A percentile compares a stretch with the other conserved stretches of the same genome.
Conservation (phyloP, 2,329 filamentous ascomycete genomes). For the Rutstroemia sp. region DNA sequence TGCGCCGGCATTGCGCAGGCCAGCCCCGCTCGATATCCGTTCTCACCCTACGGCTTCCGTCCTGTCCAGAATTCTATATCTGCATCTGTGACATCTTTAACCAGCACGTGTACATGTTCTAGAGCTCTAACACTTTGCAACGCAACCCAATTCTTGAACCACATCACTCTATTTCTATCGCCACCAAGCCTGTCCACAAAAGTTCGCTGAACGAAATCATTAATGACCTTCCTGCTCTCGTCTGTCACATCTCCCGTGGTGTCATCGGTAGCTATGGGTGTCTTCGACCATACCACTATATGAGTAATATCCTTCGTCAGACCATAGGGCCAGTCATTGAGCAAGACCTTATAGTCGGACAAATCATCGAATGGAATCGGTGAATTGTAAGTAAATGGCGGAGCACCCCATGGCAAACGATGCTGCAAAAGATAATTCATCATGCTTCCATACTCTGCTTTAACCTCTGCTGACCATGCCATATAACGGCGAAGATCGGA, state of each 20-base stretch:
- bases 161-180: constrained; percentile 50
- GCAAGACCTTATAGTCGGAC: constrained; percentile 61
- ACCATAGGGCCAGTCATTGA: constrained; percentile 94
- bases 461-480: constrained; percentile 63
- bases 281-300: constrained; percentile 88
- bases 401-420: constrained; percentile 59
- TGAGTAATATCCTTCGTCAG: constrained; percentile 61
- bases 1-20: not conserved
- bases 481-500: constrained; percentile 76
- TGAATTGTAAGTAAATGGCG: constrained; percentile 42
- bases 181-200: constrained; percentile 55
- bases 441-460: constrained; percentile 69
- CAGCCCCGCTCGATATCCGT: too few relatives aligned
- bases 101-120: constrained; percentile 81
- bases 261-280: constrained; percentile 64
- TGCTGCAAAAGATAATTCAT: constrained; percentile 70
- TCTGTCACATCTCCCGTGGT: constrained; percentile 65
- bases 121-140: constrained; percentile 82
- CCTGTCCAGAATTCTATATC: constrained; percentile 46
- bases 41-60: not conserved
- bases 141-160: constrained; percentile 93
- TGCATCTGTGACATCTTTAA: constrained; percentile 45
- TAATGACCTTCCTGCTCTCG: constrained; percentile 55
- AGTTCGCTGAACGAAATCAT: constrained; percentile 59
- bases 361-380: constrained; percentile 42